Evolutionary conservation across 2,329 filamentous ascomycete genomes (phyloP).

Genomic region (Monascus ruber): DNA sequence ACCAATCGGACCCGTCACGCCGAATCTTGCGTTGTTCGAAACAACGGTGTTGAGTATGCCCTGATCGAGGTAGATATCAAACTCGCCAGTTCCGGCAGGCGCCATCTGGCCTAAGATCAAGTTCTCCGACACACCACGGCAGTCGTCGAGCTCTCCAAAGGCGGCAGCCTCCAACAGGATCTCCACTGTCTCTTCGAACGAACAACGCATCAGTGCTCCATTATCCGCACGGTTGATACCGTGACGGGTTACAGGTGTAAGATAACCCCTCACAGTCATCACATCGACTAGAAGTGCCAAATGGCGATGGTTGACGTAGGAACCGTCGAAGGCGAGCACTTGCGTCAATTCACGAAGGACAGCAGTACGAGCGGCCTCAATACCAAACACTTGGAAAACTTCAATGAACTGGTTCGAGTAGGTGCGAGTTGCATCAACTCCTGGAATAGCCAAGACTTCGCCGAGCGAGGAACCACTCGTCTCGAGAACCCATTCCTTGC

Average conservation of each 20-base stretch:
- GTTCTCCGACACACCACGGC: conserved; percentile 96
- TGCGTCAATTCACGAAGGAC: conserved; percentile 80
- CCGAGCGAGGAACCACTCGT: conserved; percentile 83
- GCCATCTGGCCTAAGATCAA: conserved; percentile 96
- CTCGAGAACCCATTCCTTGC: conserved; percentile 91
- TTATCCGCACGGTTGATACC: conserved; percentile 98
- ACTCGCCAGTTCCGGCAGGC: conserved; percentile 91
- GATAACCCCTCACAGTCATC: conserved; percentile 88
- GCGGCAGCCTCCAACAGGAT: conserved; percentile 93
- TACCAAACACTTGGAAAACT: conserved; percentile 87
- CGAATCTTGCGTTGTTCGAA: conserved; percentile 79
- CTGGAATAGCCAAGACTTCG: conserved; percentile 72
- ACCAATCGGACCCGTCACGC: conserved; percentile 67
- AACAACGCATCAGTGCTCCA: conserved; percentile 97
- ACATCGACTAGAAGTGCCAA: conserved; percentile 90
- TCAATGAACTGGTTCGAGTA: conserved; percentile 96
- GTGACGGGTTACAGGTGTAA: conserved; percentile 94
- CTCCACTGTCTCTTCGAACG: conserved; percentile 97
- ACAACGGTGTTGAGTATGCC: conserved; percentile 94
- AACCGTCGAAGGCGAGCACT: conserved; percentile 95
- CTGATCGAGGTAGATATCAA: conserved; percentile 85
- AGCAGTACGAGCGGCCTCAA: conserved; percentile 81
- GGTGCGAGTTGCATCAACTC: conserved; percentile 74
- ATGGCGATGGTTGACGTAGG: conserved; percentile 98
- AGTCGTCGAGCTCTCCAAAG: conserved; percentile 91